Base-by-base conservation (phyloP, 2,329 filamentous ascomycete genomes). In the Aspergillus sergii region DNA sequence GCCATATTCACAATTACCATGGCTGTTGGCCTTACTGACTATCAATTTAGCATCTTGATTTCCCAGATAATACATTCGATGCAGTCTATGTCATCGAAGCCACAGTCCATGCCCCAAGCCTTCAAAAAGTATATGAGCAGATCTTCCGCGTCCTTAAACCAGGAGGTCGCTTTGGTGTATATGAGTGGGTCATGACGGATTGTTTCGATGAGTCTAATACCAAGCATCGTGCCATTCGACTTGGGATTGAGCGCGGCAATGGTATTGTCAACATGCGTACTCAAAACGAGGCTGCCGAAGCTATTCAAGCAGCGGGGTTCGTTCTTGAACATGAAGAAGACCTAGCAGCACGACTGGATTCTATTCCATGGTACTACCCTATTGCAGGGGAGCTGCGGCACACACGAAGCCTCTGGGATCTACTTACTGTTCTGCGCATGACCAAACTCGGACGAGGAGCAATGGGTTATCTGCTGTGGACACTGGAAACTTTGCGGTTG, bases 141-240 rank as follows among this genome's bases (percentile, higher is more conserved):
- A 97, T 98, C 74, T 94, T 90, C 86, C 91, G 92, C 51, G 93
- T 97, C 23, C 85, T 98, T 67, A 98, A 97, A 86, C 94, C 94
- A n/a, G 94, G 94, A 62, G 94, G 94, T 76, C 85, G 92, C 60
- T 98, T 98, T 72, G 94, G 94, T 75, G 94, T 97, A 58, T 98
- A 97, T 81, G 94, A 98, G 81, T 98, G 94, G 94, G 85, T 98
- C 75, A 97, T 98, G 94, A 97, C 93, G 8, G 93, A 97, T 67
- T 83, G 89, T 23, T 98, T 97, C 81, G 91, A 97, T 82, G 94
- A 96, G 76, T 84, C 90, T 64, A 93, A 97, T 84, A 80, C 91
- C 1, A 84, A 88, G 72, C 94, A 97, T 82, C 91, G 93, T 68
- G 88, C 92, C 76, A 94, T 97, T 74, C 91, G 94, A 66, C 88